Conservation (phyloP, 108 stramenopile species). For the Cyclotella kingstonii region DNA sequence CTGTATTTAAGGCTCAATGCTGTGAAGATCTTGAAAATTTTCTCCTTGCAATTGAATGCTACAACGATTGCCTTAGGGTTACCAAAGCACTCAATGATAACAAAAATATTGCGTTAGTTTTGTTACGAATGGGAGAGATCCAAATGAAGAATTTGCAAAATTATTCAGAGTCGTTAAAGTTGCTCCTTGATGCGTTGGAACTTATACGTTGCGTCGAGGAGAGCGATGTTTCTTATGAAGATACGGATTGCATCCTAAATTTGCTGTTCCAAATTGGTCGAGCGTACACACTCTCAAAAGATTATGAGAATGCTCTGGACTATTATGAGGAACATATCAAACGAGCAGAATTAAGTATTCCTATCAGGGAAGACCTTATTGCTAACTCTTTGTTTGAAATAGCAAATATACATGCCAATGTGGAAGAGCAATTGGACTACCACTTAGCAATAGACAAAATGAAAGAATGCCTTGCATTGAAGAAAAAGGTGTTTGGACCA, state of each 20-base stretch:
- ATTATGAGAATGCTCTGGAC: slow-evolving; percentile 38
- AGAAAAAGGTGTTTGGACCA: slow-evolving; percentile 29
- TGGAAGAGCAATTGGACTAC: slow-evolving; percentile 21
- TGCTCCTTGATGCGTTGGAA: slow-evolving; percentile 41
- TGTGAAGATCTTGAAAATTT: slow-evolving; percentile 15
- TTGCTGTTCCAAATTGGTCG: slow-evolving; percentile 33
- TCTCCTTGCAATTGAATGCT: slow-evolving; percentile 37
- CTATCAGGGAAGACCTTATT: slow-evolving; percentile 25
- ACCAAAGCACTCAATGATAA: slow-evolving; percentile 19
- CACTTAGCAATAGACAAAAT: slow-evolving; percentile 38
- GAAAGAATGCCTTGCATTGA: slow-evolving; percentile 27
- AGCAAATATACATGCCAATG: slow-evolving; percentile 17
- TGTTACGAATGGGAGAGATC: slow-evolving; percentile 38
- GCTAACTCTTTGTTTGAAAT: slow-evolving; percentile 28
- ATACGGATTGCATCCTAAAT: background rate
- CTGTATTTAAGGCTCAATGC: slow-evolving; percentile 33
- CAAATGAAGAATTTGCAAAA: slow-evolving; percentile 29
- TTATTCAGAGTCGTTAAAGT: slow-evolving; percentile 30
- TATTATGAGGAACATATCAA: slow-evolving; percentile 42
- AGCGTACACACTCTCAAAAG: slow-evolving; percentile 19
- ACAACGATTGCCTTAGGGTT: slow-evolving; percentile 28
- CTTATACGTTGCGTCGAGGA: slow-evolving; percentile 6
- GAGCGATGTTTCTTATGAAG: slow-evolving; percentile 1
- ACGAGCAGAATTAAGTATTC: slow-evolving; percentile 14
- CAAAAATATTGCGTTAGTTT: slow-evolving; percentile 15